A percentile compares a stretch with the other conserved stretches of the same genome.
Conservation (phyloP, 176 grass and related monocot genomes). For the Coix lacrymajobi region DNA sequence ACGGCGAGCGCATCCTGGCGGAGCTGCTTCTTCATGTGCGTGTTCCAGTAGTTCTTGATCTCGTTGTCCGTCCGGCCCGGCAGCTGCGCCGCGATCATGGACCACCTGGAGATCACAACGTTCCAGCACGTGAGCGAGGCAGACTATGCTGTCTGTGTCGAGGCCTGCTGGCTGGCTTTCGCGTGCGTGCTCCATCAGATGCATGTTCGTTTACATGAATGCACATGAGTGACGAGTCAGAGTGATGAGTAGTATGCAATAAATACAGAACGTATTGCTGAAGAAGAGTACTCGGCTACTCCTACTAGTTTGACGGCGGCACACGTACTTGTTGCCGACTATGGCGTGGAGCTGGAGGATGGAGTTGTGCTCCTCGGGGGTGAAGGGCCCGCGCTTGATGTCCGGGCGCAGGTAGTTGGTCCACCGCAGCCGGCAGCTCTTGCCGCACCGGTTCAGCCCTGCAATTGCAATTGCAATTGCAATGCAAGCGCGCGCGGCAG, state of each 20-base stretch:
- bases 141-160: too few species aligned
- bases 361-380: conserved; percentile 74
- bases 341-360: conserved; percentile 94
- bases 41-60: conserved; percentile 99
- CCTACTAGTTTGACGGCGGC: neutral
- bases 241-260: neutral
- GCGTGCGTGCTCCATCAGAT: neutral
- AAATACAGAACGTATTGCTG: neutral
- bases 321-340: conserved; percentile 74
- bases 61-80: conserved; percentile 88
- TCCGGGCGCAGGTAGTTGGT: conserved; percentile 96
- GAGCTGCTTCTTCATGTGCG: conserved; percentile 89
- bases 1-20: neutral
- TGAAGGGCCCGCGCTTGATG: conserved; percentile 96
- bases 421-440: conserved; percentile 99
- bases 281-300: neutral
- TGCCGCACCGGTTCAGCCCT: conserved; percentile 92
- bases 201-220: neutral
- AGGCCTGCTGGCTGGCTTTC: neutral
- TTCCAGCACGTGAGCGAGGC: neutral
- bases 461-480: neutral
- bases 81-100: conserved; percentile 88
- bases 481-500: neutral
- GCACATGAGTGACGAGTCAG: neutral
- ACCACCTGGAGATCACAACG: conserved; percentile 29